A percentile compares a stretch with the other conserved stretches of the same genome.
These are phyloP conservation scores for Setaria italica DNA, from an alignment of 202 grass and related monocot genomes.

Conservation along the genomic window DNA sequence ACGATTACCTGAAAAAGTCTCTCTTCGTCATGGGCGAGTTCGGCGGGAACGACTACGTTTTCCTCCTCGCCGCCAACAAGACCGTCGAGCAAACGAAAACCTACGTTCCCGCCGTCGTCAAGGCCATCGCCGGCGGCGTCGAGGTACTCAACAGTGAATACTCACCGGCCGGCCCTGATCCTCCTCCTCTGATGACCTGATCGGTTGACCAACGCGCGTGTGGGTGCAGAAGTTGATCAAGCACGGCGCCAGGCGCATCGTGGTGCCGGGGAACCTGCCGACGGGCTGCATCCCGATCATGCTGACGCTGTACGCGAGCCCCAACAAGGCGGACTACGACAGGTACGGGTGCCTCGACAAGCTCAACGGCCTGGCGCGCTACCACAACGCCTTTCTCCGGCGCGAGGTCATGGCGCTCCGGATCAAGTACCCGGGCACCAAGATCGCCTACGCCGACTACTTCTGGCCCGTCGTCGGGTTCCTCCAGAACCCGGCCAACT, in stretches of 20 bases:
- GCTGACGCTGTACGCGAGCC: slow-evolving; percentile 32
- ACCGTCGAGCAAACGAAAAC: slow-evolving; percentile 13
- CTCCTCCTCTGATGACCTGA: not conserved
- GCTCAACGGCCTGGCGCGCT: slow-evolving; percentile 13
- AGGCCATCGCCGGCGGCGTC: slow-evolving; percentile 15
- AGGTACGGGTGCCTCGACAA: slow-evolving; percentile 36
- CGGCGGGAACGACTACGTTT: slow-evolving; percentile 63
- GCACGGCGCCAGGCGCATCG: slow-evolving; percentile 35
- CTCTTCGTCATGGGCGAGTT: slow-evolving; percentile 59
- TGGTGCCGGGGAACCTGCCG: slow-evolving; percentile 46
- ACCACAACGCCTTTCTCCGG: slow-evolving; percentile 34
- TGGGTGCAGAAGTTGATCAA: slow-evolving; percentile 41
- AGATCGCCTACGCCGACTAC: slow-evolving; percentile 51
- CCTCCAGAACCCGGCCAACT: slow-evolving; percentile 28
- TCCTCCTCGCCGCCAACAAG: slow-evolving; percentile 25
- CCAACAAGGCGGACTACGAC: slow-evolving; percentile 11
- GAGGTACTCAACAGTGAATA: not conserved
- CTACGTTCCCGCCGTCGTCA: slow-evolving; percentile 23
- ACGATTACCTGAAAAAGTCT: slow-evolving; percentile 28
- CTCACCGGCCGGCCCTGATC: not conserved
- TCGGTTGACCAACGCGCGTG: not conserved
- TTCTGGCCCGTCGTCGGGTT: slow-evolving; percentile 36
- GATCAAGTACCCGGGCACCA: slow-evolving; percentile 5
- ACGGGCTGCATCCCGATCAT: slow-evolving; percentile 36
- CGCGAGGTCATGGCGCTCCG: not conserved